Conservation (phyloP, 2,329 filamentous ascomycete species). For the Plectosphaerella sp. region DNA sequence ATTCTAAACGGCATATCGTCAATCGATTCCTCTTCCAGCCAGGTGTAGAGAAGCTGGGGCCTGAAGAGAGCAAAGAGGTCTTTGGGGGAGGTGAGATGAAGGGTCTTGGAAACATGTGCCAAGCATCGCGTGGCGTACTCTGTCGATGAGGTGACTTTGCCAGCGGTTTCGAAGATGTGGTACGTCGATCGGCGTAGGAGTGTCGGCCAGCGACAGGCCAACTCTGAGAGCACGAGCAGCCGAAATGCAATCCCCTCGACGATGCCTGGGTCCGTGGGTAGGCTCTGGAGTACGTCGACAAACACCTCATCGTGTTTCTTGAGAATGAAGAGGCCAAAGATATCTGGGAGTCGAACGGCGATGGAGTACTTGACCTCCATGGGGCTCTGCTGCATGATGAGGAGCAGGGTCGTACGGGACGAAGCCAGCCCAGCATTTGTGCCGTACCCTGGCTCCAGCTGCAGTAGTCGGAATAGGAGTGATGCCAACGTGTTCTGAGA, state of each 20-base stretch:
- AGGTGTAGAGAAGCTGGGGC: constrained; percentile 86
- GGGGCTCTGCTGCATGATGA: constrained; percentile 61
- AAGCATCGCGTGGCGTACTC: constrained; percentile 73
- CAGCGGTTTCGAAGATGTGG: constrained; percentile 88
- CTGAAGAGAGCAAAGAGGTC: constrained; percentile 80
- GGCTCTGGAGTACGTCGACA: constrained; percentile 71
- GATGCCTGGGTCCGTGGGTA: constrained; percentile 70
- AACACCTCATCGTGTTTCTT: constrained; percentile 81
- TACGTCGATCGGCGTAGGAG: constrained; percentile 84
- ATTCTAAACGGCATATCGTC: constrained; percentile 77
- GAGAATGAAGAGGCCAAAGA: constrained; percentile 81
- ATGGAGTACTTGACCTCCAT: constrained; percentile 74
- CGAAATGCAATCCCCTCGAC: constrained; percentile 82
- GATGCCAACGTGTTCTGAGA: constrained; percentile 63
- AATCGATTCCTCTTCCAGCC: constrained; percentile 66
- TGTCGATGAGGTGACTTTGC: constrained; percentile 60
- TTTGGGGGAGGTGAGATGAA: constrained; percentile 61
- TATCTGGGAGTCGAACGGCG: constrained; percentile 60
- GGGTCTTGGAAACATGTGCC: constrained; percentile 55
- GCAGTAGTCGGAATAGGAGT: constrained; percentile 68
- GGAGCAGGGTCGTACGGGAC: constrained; percentile 67
- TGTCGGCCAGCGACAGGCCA: constrained; percentile 83
- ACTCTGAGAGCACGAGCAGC: constrained; percentile 66
- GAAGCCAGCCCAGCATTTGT: constrained; percentile 52
- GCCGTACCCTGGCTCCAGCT: constrained; percentile 63